These are phyloP conservation scores for Laguncularia racemosa DNA, from an alignment of 345 rosid genomes.

Conservation along the genomic window DNA sequence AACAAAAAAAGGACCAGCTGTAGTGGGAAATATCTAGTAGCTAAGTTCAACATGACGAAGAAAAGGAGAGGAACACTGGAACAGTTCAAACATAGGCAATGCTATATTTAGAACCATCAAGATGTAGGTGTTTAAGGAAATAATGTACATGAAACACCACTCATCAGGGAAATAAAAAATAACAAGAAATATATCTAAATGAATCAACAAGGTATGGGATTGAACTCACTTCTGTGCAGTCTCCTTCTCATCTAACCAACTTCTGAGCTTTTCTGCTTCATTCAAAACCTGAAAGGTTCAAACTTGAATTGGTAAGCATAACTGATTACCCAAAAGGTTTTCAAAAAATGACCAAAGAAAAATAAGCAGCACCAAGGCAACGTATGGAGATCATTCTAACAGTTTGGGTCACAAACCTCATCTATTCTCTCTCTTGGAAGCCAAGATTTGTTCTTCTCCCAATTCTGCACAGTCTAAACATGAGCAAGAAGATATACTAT, in stretches of 20 bases:
- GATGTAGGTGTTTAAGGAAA: too few species aligned
- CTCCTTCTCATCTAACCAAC: constrained; percentile 85
- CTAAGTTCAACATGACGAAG: too few species aligned
- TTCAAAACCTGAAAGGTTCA: constrained; percentile 38
- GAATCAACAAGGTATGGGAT: background rate
- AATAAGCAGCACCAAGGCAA: background rate
- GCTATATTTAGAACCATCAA: too few species aligned
- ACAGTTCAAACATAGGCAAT: too few species aligned
- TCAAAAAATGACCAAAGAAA: background rate
- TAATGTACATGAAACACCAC: too few species aligned
- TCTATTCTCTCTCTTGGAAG: constrained; percentile 68
- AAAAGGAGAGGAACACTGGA: too few species aligned
- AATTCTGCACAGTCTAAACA: constrained; percentile 48
- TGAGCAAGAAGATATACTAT: constrained; percentile 8
- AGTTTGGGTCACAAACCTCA: constrained; percentile 39
- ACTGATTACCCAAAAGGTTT: background rate
- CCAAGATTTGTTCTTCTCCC: constrained; percentile 85
- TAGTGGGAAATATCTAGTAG: too few species aligned
- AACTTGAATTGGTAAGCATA: background rate
- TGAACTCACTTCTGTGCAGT: constrained; percentile 73
- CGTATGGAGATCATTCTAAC: background rate
- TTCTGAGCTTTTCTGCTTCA: constrained; percentile 55
- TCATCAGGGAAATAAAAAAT: background rate
- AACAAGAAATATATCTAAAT: background rate
- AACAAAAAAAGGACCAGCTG: too few species aligned